Evolutionary conservation across 1,139 yeast genomes (phyloP).

Genomic region (Hemisphaericaspora lyxosophila): DNA sequence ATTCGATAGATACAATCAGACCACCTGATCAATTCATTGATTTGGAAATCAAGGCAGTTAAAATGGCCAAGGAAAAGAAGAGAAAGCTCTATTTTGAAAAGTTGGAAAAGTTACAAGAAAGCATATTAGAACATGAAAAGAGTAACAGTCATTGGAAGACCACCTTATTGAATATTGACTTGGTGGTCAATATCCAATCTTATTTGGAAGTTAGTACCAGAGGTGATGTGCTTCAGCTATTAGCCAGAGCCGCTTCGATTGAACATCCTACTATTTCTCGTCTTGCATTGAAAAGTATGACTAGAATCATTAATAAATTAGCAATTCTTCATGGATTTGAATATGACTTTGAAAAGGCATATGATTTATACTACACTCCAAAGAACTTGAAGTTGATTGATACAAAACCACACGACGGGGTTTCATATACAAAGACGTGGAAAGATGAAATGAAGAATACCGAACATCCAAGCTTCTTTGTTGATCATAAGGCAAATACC

Average conservation of each 20-base stretch:
- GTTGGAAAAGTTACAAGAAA: constrained; percentile 43
- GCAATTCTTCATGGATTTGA: constrained; percentile 52
- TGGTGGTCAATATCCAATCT: constrained; percentile 56
- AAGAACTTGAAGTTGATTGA: constrained; percentile 42
- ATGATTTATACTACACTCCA: constrained; percentile 41
- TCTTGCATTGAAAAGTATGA: constrained; percentile 61
- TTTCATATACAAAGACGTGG: constrained; percentile 47
- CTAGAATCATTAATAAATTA: constrained; percentile 55
- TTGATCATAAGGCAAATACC: constrained; percentile 54
- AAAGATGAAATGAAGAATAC: constrained; percentile 53
- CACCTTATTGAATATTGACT: constrained; percentile 52
- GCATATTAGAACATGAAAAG: constrained; percentile 39
- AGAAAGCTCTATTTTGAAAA: constrained; percentile 42
- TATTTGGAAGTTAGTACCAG: constrained; percentile 52
- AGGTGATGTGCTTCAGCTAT: constrained; percentile 43
- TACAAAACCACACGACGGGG: constrained; percentile 31
- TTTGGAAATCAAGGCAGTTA: constrained; percentile 54
- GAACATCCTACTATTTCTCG: constrained; percentile 75
- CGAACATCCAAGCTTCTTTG: constrained; percentile 49
- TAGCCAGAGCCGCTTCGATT: constrained; percentile 56
- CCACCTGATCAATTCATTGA: constrained; percentile 65
- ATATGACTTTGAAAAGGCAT: constrained; percentile 50
- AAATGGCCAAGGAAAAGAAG: constrained; percentile 58
- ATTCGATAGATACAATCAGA: constrained; percentile 49
- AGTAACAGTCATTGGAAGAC: constrained; percentile 66